Percentiles rank a stretch among this genome's conserved stretches.
Conservation (phyloP, 768 basidiomycete species). For the Serendipita vermifera region DNA sequence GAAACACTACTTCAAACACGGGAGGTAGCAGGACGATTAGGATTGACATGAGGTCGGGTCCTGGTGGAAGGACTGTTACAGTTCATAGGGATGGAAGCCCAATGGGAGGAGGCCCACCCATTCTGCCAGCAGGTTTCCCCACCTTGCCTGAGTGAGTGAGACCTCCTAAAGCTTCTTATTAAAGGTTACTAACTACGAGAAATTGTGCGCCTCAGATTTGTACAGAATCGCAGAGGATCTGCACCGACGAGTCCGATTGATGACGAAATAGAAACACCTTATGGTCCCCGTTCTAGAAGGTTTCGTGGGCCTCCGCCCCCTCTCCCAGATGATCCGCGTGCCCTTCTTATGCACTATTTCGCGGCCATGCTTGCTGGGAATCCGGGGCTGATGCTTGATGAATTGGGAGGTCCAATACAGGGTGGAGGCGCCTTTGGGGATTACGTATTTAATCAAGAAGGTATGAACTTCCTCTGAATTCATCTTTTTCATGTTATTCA, state of each 20-base stretch:
- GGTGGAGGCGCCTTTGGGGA: slow-evolving; percentile 46
- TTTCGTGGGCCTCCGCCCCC: background rate
- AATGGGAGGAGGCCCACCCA: background rate
- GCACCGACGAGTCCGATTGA: background rate
- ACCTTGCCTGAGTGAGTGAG: background rate
- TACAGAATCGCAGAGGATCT: slow-evolving; percentile 2
- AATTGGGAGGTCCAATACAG: background rate
- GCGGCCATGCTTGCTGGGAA: background rate
- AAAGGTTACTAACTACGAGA: no score
- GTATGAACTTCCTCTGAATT: slow-evolving; percentile 26
- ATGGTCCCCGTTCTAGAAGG: background rate
- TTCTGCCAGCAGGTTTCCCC: background rate
- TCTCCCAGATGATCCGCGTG: background rate
- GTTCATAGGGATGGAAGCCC: background rate
- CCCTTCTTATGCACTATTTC: slow-evolving; percentile 2
- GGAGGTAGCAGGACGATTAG: no score
- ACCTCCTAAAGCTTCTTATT: background rate
- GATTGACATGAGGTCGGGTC: no score
- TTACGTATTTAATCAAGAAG: slow-evolving; percentile 87
- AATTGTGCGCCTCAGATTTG: no score
- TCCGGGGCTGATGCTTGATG: background rate
- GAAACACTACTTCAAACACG: no score
- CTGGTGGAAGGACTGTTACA: no score
- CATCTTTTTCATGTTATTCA: slow-evolving; percentile 4
- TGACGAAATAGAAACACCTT: background rate